A percentile compares a stretch with the other conserved stretches of the same genome.
These are phyloP conservation scores for Coemansia sp. DNA, from an alignment of 192 early-diverging fungal species.

Conservation along the genomic window DNA sequence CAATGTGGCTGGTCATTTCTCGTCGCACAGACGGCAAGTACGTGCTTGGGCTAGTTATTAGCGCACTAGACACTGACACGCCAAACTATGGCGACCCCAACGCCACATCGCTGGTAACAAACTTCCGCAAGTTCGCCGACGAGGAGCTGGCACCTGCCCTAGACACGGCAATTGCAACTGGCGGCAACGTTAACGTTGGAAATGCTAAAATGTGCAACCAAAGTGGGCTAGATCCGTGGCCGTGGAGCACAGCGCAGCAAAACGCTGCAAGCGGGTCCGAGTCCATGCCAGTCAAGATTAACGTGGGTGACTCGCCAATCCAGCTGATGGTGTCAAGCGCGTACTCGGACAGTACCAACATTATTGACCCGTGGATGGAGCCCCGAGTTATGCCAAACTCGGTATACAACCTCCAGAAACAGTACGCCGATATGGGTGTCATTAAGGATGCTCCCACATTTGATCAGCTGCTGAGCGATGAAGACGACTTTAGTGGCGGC, in stretches of 20 bases:
- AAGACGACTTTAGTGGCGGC: neutral
- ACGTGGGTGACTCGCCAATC: neutral
- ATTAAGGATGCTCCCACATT: slow-evolving; percentile 12
- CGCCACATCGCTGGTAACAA: neutral
- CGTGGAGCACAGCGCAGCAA: slow-evolving; percentile 9
- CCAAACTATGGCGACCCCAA: neutral
- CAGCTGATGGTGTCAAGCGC: slow-evolving; percentile 18
- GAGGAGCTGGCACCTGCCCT: neutral
- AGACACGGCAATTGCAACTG: slow-evolving; percentile 5
- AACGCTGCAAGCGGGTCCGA: neutral
- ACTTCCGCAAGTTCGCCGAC: slow-evolving; percentile 15
- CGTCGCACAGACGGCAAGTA: slow-evolving; percentile 17
- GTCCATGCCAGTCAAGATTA: slow-evolving; percentile 9
- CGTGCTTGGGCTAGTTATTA: slow-evolving; percentile 28
- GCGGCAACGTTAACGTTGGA: slow-evolving; percentile 1
- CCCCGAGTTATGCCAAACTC: slow-evolving; percentile 20
- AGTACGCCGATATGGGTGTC: slow-evolving; percentile 7
- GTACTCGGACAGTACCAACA: slow-evolving; percentile 1
- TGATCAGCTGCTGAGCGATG: neutral
- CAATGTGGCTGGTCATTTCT: slow-evolving; percentile 27
- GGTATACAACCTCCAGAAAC: slow-evolving; percentile 14
- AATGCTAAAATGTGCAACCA: slow-evolving; percentile 8
- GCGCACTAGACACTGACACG: slow-evolving; percentile 9
- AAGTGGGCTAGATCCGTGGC: slow-evolving; percentile 35
- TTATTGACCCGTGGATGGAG: slow-evolving; percentile 28